Base-by-base conservation (phyloP, 495 filamentous ascomycete species). In the Hypoxylon fragiforme region DNA sequence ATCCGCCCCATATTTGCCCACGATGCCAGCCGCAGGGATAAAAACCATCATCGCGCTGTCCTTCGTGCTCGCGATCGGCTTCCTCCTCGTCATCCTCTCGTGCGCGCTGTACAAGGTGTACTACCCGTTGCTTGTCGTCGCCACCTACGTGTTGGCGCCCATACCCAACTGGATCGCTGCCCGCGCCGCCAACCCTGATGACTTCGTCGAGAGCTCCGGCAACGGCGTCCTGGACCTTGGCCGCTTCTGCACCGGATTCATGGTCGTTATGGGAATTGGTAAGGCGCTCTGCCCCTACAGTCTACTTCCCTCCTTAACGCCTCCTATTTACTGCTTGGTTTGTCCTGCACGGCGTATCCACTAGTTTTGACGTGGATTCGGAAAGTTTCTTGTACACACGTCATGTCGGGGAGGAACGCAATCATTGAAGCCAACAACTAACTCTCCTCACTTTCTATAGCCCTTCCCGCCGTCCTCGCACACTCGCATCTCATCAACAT, bases 251-350 rank as follows among this genome's bases (percentile, higher is more conserved):
- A 98, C 94, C 1, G 94, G 95, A 0, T 97, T 97, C 59, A 74
- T 98, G 73, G 91, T 97, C n/a, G 81, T 97, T 22, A 96, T 96
- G 91, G 94, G 94, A 9, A 84, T 98, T 72, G 94, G 94, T 98
- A 78, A 57, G 89, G 83, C 26, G 15, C 22, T 15, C 0, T 16
- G 13, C 44, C n/a, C 32, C 32, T 11, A n/a, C 31, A 26, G 22
- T 8, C 40, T 54, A 19, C 40, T 11, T 21, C 32, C 18, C n/a
- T n/a, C n/a, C n/a, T n/a, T n/a, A n/a, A n/a, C n/a, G 30, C 12
- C n/a, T 4, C 18, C 42, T 36, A 41, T 43, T 12, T 49, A 24
- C 14, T n/a, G 13, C 19, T 22, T n/a, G n/a, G n/a, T n/a, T n/a
- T n/a, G n/a, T n/a, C n/a, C n/a, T n/a, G n/a, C n/a, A n/a, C n/a